A percentile compares a stretch with the other conserved stretches of the same genome.
phyloP scores from a whole-genome alignment of 75 land plant genomes.

The Ceratopteris richardii region DNA sequence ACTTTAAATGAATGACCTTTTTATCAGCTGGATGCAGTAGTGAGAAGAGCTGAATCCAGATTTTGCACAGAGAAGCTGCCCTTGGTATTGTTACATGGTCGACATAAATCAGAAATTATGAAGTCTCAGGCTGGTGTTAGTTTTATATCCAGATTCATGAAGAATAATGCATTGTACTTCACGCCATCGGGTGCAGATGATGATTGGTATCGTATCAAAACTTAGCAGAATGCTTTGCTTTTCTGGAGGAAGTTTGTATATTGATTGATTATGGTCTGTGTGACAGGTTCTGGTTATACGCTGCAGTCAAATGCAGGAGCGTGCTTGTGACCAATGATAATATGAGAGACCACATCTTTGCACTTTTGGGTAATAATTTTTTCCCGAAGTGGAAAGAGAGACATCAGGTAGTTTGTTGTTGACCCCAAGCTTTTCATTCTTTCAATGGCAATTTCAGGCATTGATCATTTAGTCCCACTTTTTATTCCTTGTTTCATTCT shows the following conservation, averaged over 20 bases:
- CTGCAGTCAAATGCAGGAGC: conserved; percentile 62
- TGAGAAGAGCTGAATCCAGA: conserved; percentile 46
- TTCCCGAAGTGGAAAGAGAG: conserved; percentile 59
- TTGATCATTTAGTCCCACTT: no score
- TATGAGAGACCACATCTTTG: conserved; percentile 45
- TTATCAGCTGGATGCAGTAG: conserved; percentile 60
- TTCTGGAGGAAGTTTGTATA: neutral
- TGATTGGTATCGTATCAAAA: conserved; percentile 55
- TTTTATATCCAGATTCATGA: conserved; percentile 56
- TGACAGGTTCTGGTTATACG: conserved; percentile 87
- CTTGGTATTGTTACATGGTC: conserved; percentile 70
- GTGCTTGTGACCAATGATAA: conserved; percentile 38
- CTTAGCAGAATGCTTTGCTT: neutral
- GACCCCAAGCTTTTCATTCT: no score
- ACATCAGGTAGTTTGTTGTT: conserved; percentile 34
- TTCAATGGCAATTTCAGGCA: neutral
- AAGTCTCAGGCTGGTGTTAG: conserved; percentile 32
- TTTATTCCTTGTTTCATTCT: no score
- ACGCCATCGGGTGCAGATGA: conserved; percentile 96
- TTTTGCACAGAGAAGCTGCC: conserved; percentile 58
- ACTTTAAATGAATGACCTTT: neutral
- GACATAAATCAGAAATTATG: conserved; percentile 44
- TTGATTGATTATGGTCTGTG: neutral
- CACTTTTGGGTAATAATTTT: conserved; percentile 47
- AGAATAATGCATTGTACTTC: conserved; percentile 60